These are phyloP conservation scores for Quercus alba DNA, from an alignment of 306 rosid species.

Conservation along the genomic window DNA sequence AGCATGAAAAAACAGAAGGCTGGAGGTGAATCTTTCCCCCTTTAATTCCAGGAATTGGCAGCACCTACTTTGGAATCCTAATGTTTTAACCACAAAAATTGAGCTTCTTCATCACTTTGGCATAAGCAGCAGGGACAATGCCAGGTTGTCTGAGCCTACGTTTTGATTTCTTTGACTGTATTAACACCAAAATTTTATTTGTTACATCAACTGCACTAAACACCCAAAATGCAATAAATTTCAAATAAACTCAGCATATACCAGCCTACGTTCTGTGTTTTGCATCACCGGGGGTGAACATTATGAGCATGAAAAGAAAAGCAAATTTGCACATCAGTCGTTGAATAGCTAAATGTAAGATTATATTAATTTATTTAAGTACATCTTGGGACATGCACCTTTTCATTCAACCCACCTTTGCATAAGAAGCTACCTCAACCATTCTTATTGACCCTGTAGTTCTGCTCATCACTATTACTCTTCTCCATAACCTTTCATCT, in stretches of 20 bases:
- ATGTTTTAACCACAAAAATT: too few relatives aligned
- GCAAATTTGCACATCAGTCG: neutral
- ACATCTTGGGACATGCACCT: neutral
- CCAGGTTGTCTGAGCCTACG: too few relatives aligned
- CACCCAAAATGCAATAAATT: neutral
- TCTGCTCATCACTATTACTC: neutral
- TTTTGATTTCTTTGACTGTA: too few relatives aligned
- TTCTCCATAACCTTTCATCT: neutral
- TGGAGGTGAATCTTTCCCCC: conserved; percentile 10
- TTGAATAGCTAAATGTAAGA: neutral
- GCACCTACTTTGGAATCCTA: too few relatives aligned
- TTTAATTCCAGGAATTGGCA: neutral
- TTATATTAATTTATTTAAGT: neutral
- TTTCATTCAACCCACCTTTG: too few relatives aligned
- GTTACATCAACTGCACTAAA: neutral
- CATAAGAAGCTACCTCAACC: too few relatives aligned
- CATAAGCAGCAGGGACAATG: too few relatives aligned
- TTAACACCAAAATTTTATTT: conserved; percentile 4
- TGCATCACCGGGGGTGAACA: neutral
- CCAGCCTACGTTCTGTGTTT: neutral
- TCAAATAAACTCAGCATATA: neutral
- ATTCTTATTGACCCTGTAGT: too few relatives aligned
- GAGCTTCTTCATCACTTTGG: too few relatives aligned
- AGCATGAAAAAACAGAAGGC: conserved; percentile 8
- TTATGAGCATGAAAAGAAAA: too few relatives aligned